Percentiles rank a stretch among this genome's conserved stretches.
Evolutionary conservation across 2,329 filamentous ascomycete species (phyloP).

Genomic region (Westerdykella ornata): DNA sequence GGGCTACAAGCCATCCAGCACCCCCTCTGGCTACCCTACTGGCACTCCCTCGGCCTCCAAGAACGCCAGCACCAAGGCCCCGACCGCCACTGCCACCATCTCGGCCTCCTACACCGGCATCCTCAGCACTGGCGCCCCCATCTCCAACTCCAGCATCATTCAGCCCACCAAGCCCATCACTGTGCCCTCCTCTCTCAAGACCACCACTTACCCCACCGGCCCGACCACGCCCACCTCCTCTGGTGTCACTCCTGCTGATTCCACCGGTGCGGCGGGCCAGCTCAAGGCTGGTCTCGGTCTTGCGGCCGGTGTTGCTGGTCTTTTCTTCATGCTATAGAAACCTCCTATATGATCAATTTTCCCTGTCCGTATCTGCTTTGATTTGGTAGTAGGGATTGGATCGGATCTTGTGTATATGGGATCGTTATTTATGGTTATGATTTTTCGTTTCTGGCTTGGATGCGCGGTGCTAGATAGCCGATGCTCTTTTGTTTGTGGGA

Average conservation of each 20-base stretch:
- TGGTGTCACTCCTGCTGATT: conserved; percentile 14
- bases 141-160: conserved; percentile 23
- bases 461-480: too few relatives aligned
- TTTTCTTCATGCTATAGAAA: conserved; percentile 37
- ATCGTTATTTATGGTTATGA: conserved; percentile 5
- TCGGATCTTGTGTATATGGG: background rate
- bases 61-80: conserved; percentile 9
- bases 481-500: background rate
- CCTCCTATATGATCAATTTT: background rate
- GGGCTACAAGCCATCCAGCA: conserved; percentile 15
- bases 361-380: too few relatives aligned
- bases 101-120: conserved; percentile 9
- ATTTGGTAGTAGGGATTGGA: too few relatives aligned
- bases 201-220: conserved; percentile 24
- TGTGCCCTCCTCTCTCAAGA: conserved; percentile 27
- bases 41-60: conserved; percentile 8
- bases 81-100: conserved; percentile 13
- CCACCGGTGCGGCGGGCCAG: conserved; percentile 30
- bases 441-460: background rate
- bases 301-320: conserved; percentile 37
- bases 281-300: conserved; percentile 35
- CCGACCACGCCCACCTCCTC: conserved; percentile 17
- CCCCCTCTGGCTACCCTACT: conserved; percentile 10
- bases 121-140: conserved; percentile 19
- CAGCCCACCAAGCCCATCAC: conserved; percentile 31